Percentiles rank a stretch among this genome's conserved stretches.
Conservation (phyloP, 768 basidiomycete species). For the Leccinum ochraceum region DNA sequence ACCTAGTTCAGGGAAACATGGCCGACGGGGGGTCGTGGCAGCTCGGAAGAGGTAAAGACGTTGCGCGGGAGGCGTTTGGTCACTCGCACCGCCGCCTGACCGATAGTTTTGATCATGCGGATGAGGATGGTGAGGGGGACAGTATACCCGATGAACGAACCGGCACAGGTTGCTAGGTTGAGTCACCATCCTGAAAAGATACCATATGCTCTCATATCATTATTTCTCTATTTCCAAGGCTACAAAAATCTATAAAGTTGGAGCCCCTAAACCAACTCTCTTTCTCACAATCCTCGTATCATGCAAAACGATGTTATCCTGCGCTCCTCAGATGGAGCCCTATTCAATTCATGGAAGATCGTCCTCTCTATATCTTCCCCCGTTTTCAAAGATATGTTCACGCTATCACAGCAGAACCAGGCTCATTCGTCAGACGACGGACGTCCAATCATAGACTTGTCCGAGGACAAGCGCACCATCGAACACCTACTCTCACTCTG, state of each 20-base stretch:
- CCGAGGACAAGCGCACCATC: conserved; percentile 14
- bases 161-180: conserved; percentile 2
- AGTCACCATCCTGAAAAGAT: not conserved
- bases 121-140: conserved; percentile 15
- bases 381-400: conserved; percentile 17
- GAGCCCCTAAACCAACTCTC: too few relatives aligned
- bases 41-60: conserved; percentile 49
- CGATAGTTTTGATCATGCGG: conserved; percentile 11
- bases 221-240: too few relatives aligned
- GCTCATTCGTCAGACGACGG: not conserved
- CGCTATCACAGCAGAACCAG: conserved; percentile 7
- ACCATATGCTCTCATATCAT: too few relatives aligned
- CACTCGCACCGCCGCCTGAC: conserved; percentile 10
- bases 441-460: conserved; percentile 10
- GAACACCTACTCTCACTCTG: conserved; percentile 10
- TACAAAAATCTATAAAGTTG: too few relatives aligned
- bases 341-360: conserved; percentile 11
- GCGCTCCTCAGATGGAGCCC: conserved; percentile 13
- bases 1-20: conserved; percentile 43
- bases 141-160: not conserved
- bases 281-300: not conserved
- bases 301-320: conserved; percentile 19
- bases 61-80: conserved; percentile 48
- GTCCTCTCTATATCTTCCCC: conserved; percentile 14
- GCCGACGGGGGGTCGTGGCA: conserved; percentile 49